A percentile compares a stretch with the other conserved stretches of the same genome.
phyloP scores from a whole-genome alignment of 805 yeast genomes.

The Ogataea methylovora region DNA sequence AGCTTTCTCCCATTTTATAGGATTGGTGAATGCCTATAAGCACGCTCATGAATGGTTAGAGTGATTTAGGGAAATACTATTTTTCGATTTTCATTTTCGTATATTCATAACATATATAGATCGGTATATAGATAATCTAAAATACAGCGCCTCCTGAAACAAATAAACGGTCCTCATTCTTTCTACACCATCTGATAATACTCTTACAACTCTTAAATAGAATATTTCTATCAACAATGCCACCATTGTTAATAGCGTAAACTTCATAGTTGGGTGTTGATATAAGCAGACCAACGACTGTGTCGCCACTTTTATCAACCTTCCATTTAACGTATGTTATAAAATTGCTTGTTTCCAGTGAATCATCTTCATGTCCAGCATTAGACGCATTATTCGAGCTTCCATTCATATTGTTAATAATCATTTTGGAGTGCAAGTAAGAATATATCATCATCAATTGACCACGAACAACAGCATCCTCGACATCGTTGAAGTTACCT shows the following conservation, averaged over 20 bases:
- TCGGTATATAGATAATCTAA: conserved; percentile 14
- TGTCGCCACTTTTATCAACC: conserved; percentile 10
- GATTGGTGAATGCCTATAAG: conserved; percentile 48
- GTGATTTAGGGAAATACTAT: neutral
- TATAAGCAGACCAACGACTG: conserved; percentile 18
- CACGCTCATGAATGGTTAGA: conserved; percentile 31
- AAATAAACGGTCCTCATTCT: conserved; percentile 62
- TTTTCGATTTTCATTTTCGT: neutral
- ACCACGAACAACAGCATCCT: conserved; percentile 10
- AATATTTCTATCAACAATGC: conserved; percentile 44
- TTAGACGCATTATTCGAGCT: too few relatives aligned
- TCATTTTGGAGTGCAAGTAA: conserved; percentile 16
- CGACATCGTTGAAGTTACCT: conserved; percentile 10
- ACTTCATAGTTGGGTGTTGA: conserved; percentile 44
- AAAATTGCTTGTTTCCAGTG: conserved; percentile 13
- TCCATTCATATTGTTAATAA: conserved; percentile 4
- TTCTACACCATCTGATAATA: conserved; percentile 70
- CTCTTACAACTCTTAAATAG: conserved; percentile 55
- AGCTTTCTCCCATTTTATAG: conserved; percentile 65
- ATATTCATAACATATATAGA: neutral
- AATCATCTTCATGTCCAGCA: neutral
- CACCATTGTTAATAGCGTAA: conserved; percentile 50
- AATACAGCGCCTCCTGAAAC: conserved; percentile 68
- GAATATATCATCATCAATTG: conserved; percentile 22
- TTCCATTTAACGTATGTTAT: conserved; percentile 20